Evolutionary conservation across 805 yeast genomes (phyloP), one percentile per base, ranked within the genome.

Genomic region (Myxozyma geophila): DNA sequence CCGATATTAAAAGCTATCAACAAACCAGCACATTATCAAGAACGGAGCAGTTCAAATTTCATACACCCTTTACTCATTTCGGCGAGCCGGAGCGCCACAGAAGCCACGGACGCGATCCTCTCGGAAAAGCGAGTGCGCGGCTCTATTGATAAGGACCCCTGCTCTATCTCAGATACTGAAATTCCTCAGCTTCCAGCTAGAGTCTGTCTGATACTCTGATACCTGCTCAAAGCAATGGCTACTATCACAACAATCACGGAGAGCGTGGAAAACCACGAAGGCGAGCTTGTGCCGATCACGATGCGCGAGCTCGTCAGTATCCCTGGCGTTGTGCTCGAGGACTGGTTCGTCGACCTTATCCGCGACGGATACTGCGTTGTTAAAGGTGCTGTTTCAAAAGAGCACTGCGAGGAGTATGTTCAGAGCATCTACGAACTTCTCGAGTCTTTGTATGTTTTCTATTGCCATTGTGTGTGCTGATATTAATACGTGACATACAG

Each of bases 361-460:
- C 54, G 66, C 28, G 66, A 62, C 39, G 62, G 66, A 39, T 58
- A 62, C 59, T 58, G 62, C 55, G 46, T 62, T 50, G 66, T 62
- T 52, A 58, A 58, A 36, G 62, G 53, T 37, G 62, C 62, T 3
- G 53, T 62, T n/a, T 58, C 66, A 21, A 40, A 17, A 15, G 66
- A 62, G 59, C 59, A 58, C 51, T 57, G 63, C 15, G 62, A 57
- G 17, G 66, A 56, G 46, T 53, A 58, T 39, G 62, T 21, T 10
- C 47, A 52, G 47, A 40, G 35, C 19, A 50, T 54, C 9, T 54
- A 53, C 43, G 56, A 58, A 40, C 60, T 60, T 51, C 48, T 58
- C 13, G 55, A 62, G 51, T 58, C 58, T 37, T 62, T 62, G 55
- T 56, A 52, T 15, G 60, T 46, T 2, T 23, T 9, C 6, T 40